phyloP scores from a whole-genome alignment of 108 stramenopile genomes.

The Cyclostephanos tholiformis region DNA sequence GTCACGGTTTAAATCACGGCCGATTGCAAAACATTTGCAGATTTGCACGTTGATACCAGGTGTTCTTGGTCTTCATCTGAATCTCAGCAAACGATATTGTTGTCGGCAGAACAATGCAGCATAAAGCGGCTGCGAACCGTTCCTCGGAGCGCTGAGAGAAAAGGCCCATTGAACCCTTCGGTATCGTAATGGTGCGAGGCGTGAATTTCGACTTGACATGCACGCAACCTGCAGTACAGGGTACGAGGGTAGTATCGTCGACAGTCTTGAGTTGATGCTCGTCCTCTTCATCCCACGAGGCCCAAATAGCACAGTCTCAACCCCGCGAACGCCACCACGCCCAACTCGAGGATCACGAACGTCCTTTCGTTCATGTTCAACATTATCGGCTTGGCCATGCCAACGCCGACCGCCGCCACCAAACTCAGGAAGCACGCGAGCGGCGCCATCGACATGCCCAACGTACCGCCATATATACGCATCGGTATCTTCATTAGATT shows the following conservation, averaged over 20 bases:
- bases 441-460: slow-evolving; percentile 53
- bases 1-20: no score
- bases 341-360: slow-evolving; percentile 55
- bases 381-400: slow-evolving; percentile 65
- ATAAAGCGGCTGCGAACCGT: no score
- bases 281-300: background rate
- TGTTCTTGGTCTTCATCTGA: no score
- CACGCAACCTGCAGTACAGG: background rate
- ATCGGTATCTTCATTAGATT: slow-evolving; percentile 57
- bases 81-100: no score
- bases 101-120: no score
- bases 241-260: no score
- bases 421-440: slow-evolving; percentile 42
- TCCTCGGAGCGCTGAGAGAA: no score
- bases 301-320: slow-evolving; percentile 57
- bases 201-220: background rate
- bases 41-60: no score
- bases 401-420: slow-evolving; percentile 49
- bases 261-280: no score
- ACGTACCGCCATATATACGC: slow-evolving; percentile 51
- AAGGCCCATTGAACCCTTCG: no score
- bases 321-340: slow-evolving; percentile 59
- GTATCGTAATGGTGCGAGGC: background rate
- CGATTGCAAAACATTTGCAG: no score
- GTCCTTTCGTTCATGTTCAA: slow-evolving; percentile 49